Evolutionary conservation across 768 basidiomycete species (phyloP), one percentile per base, ranked within the genome.

Genomic region (Kwoniella shandongensis): DNA sequence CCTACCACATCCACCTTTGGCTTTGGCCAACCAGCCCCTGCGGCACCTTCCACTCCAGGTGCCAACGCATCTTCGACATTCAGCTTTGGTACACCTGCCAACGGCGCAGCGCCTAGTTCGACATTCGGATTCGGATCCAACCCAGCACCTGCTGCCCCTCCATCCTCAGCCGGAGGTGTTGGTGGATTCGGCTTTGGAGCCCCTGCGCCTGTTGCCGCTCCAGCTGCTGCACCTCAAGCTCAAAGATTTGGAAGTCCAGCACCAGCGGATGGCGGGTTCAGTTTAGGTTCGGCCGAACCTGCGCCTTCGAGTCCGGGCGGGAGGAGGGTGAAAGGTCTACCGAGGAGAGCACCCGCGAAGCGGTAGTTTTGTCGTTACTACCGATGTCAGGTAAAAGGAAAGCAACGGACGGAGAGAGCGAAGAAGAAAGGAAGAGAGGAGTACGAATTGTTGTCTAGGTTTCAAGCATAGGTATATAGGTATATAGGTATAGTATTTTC

Each of bases 201-300:
- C 13, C 20, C 22, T 27, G 27, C 18, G 1, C 57, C 57, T 27
- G 44, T 45, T 30, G 51, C 44, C 25, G 51, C 57, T 4, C 57
- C 57, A 7, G 26, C 57, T 1, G 49, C 22, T 20, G 36, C 18
- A 15, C 41, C 29, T 11, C 55, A 49, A 40, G 8, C 26, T 20
- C 52, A 27, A 2, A 48, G 59, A 17, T 60, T 60, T 47, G 59
- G 59, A 32, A 60, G 59, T 60, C 59, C 59, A 18, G 52, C 51
- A n/a, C 52, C 52, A 2, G 44, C 25, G 6, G 46, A n/a, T 25
- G 59, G 51, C 15, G 57, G 57, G 5, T 60, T 60, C 41, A 60
- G 59, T 42, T 35, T 60, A 26, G 59, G 59, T 17, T 44, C 52
- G 52, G 47, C 23, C 26, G 44, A 57, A 40, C 42, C 42, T 35